phyloP scores from a whole-genome alignment of 768 basidiomycete genomes.

The Boletus rubropictus region DNA sequence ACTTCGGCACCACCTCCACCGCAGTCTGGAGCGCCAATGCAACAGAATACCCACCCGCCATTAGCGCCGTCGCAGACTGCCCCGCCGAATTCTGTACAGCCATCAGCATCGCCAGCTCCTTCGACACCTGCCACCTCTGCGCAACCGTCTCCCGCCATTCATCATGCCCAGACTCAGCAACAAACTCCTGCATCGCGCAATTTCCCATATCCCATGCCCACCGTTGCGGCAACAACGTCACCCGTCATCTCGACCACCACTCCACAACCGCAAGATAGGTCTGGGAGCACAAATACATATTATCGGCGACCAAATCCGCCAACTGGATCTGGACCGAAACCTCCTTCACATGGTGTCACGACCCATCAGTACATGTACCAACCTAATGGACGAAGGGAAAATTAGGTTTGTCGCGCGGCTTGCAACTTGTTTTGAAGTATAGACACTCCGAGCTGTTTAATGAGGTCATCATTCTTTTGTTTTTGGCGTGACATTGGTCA shows the following conservation, averaged over 20 bases:
- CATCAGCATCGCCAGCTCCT: conserved; percentile 32
- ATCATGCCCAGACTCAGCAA: conserved; percentile 29
- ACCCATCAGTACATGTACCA: conserved; percentile 44
- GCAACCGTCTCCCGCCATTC: conserved; percentile 33
- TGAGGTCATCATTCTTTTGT: conserved; percentile 11
- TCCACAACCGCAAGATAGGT: conserved; percentile 31
- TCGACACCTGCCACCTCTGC: conserved; percentile 30
- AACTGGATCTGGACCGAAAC: conserved; percentile 19
- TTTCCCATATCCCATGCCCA: conserved; percentile 70
- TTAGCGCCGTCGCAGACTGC: conserved; percentile 29
- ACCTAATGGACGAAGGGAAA: conserved; percentile 36
- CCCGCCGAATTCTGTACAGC: conserved; percentile 22
- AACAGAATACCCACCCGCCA: conserved; percentile 27
- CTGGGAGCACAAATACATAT: conserved; percentile 39
- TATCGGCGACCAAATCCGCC: conserved; percentile 44
- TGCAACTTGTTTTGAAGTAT: conserved; percentile 6
- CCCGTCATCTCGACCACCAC: conserved; percentile 44
- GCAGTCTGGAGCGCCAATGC: conserved; percentile 15
- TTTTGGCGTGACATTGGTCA: conserved; percentile 20
- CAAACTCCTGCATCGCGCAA: conserved; percentile 21
- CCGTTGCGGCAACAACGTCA: conserved; percentile 56
- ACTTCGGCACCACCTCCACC: conserved; percentile 25
- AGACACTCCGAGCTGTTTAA: conserved; percentile 1
- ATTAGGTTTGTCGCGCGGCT: conserved; percentile 8
- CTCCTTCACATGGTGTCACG: conserved; percentile 25